Conservation (phyloP, 306 rosid species). For the Acacia crassicarpa region DNA sequence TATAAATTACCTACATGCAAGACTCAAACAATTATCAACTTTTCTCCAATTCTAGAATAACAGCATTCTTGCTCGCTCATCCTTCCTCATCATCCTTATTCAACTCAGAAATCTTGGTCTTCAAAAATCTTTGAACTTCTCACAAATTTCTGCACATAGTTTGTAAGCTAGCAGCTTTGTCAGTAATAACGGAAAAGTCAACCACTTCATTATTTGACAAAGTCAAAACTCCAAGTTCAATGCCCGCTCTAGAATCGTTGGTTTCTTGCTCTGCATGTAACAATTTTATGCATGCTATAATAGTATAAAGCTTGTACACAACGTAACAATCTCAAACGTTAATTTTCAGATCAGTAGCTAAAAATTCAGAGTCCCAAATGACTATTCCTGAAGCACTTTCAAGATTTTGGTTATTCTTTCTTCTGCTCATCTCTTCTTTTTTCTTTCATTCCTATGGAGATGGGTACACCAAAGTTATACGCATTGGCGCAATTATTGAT, state of each 20-base stretch:
- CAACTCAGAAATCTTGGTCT: neutral
- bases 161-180: neutral
- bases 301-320: neutral
- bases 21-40: neutral
- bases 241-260: slow-evolving; percentile 17
- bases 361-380: slow-evolving; percentile 30
- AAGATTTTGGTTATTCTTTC: slow-evolving; percentile 20
- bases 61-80: neutral
- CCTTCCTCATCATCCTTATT: neutral
- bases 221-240: slow-evolving; percentile 12
- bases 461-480: slow-evolving; percentile 29
- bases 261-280: neutral
- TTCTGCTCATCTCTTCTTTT: slow-evolving; percentile 26
- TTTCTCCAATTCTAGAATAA: neutral
- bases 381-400: slow-evolving; percentile 3
- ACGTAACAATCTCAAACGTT: neutral
- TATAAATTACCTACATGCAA: neutral
- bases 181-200: slow-evolving; percentile 4
- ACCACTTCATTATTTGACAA: slow-evolving; percentile 16
- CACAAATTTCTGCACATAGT: neutral
- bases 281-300: neutral
- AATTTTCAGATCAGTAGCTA: neutral
- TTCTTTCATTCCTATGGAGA: slow-evolving; percentile 18
- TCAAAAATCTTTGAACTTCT: neutral
- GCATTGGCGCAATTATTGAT: slow-evolving; percentile 47